A percentile compares a stretch with the other conserved stretches of the same genome.
These are phyloP conservation scores for Cystobasidium onofrii DNA, from an alignment of 768 basidiomycete genomes.

Conservation along the genomic window DNA sequence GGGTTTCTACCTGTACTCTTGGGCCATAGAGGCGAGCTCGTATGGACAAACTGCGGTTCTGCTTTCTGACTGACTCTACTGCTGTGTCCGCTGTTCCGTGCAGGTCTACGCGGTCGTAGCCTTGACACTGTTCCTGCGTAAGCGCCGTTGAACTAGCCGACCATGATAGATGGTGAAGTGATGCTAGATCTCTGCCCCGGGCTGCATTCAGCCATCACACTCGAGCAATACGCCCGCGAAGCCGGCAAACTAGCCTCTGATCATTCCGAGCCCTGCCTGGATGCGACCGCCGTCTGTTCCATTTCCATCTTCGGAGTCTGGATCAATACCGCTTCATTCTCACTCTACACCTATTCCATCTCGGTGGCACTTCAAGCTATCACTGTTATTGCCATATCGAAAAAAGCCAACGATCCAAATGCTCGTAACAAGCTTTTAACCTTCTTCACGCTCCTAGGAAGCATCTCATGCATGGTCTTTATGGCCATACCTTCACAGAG, in stretches of 20 bases:
- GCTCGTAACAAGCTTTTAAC: slow-evolving; percentile 72
- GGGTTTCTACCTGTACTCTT: slow-evolving; percentile 23
- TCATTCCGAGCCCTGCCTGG: background rate
- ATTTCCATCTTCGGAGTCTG: slow-evolving; percentile 9
- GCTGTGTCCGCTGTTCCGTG: background rate
- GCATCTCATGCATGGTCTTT: slow-evolving; percentile 61
- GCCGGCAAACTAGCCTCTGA: slow-evolving; percentile 15
- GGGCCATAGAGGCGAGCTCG: slow-evolving; percentile 19
- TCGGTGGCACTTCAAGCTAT: slow-evolving; percentile 83
- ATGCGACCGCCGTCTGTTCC: background rate
- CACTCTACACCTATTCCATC: slow-evolving; percentile 77
- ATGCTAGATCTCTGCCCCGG: too few relatives aligned
- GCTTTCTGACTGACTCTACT: background rate
- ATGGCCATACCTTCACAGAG: slow-evolving; percentile 65
- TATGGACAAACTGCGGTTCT: background rate
- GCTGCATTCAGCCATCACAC: slow-evolving; percentile 1
- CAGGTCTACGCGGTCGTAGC: slow-evolving; percentile 23
- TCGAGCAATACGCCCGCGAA: slow-evolving; percentile 21
- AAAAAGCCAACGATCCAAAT: slow-evolving; percentile 72
- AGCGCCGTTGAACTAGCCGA: background rate
- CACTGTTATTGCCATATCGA: slow-evolving; percentile 90
- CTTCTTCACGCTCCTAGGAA: slow-evolving; percentile 63
- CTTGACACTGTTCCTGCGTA: slow-evolving; percentile 23
- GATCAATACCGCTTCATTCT: slow-evolving; percentile 44
- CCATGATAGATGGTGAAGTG: too few relatives aligned